Evolutionary conservation across 140 eudicot species (phyloP).

Genomic region (Anethum foeniculum): DNA sequence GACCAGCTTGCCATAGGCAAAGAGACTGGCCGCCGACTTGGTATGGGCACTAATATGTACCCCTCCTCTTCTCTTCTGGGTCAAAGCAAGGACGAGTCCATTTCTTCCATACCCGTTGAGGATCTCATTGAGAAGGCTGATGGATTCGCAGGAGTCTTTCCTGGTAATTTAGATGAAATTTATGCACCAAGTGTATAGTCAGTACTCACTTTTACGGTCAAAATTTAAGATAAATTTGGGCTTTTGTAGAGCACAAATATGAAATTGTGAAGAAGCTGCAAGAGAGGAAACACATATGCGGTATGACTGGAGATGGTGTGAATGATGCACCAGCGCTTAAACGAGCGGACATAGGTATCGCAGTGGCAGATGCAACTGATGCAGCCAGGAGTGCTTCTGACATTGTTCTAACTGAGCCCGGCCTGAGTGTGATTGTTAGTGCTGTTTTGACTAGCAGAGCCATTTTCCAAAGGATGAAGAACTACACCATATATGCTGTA

Average conservation of each 20-base stretch:
- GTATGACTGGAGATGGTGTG: slow-evolving; percentile 49
- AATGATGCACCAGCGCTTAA: slow-evolving; percentile 42
- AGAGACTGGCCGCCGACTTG: slow-evolving; percentile 45
- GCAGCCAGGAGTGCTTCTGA: slow-evolving; percentile 18
- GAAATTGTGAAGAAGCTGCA: slow-evolving; percentile 22
- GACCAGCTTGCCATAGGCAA: slow-evolving; percentile 45
- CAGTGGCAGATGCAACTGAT: slow-evolving; percentile 15
- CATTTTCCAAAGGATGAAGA: slow-evolving; percentile 14
- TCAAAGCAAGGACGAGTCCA: slow-evolving; percentile 23
- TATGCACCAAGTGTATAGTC: slow-evolving; percentile 17
- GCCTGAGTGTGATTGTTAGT: slow-evolving; percentile 12
- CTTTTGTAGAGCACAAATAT: slow-evolving; percentile 12
- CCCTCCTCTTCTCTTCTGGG: slow-evolving; percentile 43
- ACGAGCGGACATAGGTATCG: slow-evolving; percentile 15
- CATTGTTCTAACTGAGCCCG: slow-evolving; percentile 12
- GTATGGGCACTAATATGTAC: slow-evolving; percentile 51
- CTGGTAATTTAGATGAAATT: slow-evolving; percentile 19
- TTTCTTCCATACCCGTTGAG: slow-evolving; percentile 35
- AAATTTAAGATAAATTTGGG: not conserved
- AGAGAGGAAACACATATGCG: slow-evolving; percentile 33
- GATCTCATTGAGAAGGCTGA: slow-evolving; percentile 46
- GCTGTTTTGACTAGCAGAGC: slow-evolving; percentile 15
- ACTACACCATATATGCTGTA: slow-evolving; percentile 12
- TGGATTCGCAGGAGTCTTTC: slow-evolving; percentile 48
- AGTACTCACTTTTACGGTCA: slow-evolving; percentile 15